Conservation (phyloP, 371 early-diverging fungal species). For the Phascolomyces articulosus region DNA sequence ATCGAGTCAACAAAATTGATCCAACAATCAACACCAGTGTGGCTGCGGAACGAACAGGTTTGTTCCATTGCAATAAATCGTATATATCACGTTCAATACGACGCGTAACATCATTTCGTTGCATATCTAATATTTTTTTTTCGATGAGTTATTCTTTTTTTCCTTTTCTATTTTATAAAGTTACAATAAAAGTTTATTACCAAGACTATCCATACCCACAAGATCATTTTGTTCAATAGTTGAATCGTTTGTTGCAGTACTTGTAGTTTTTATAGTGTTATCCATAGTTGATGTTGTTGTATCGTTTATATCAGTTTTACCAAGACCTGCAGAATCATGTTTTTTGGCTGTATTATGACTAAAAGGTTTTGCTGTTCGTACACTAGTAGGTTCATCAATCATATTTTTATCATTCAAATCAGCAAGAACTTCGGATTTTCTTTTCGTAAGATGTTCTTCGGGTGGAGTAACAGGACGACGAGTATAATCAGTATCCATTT, state of each 20-base stretch:
- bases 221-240: neutral
- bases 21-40: constrained; percentile 26
- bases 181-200: neutral
- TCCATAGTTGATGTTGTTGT: neutral
- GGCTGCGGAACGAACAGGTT: constrained; percentile 42
- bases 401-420: constrained; percentile 8
- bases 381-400: neutral
- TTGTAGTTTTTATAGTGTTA: neutral
- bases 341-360: neutral
- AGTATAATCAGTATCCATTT: constrained; percentile 8
- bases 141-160: too few relatives aligned
- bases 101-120: constrained; percentile 35
- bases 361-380: neutral
- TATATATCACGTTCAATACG: constrained; percentile 38
- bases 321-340: constrained; percentile 1
- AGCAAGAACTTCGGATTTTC: constrained; percentile 13
- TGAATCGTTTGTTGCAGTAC: neutral
- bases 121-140: constrained; percentile 7
- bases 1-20: constrained; percentile 33
- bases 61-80: constrained; percentile 38
- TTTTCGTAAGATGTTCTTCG: constrained; percentile 1
- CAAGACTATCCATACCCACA: too few relatives aligned
- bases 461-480: constrained; percentile 19
- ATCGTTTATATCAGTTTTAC: neutral
- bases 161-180: neutral